Percentiles rank a stretch among this genome's conserved stretches.
Evolutionary conservation across 2,329 filamentous ascomycete species (phyloP).

Genomic region (Apiospora aurea): DNA sequence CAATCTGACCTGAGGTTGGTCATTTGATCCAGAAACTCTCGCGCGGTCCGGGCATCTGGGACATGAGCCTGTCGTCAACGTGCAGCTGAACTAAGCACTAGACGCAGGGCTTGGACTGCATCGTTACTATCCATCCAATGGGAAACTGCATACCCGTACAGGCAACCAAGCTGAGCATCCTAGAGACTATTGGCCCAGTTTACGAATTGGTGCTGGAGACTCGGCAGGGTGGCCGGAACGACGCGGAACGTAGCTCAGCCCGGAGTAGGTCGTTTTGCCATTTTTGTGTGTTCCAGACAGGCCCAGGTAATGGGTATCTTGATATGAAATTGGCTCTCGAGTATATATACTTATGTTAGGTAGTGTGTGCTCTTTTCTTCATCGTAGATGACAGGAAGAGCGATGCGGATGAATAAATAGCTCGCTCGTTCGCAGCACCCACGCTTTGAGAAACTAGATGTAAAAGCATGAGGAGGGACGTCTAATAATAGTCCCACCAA

Average conservation of each 20-base stretch:
- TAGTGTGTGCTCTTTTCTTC: neutral
- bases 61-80: neutral
- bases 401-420: neutral
- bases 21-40: no score
- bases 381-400: neutral
- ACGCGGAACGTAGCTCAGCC: neutral
- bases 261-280: no score
- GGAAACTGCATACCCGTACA: neutral
- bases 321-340: conserved; percentile 1
- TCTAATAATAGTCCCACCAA: neutral
- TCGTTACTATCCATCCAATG: neutral
- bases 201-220: neutral
- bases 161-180: neutral
- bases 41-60: no score
- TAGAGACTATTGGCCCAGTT: neutral
- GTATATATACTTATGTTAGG: conserved; percentile 5
- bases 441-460: neutral
- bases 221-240: neutral
- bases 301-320: neutral
- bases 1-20: no score
- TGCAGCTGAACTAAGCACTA: conserved; percentile 2
- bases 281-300: neutral
- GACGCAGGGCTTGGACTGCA: neutral
- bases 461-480: neutral
- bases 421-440: neutral